Evolutionary conservation across 2,329 filamentous ascomycete genomes (phyloP), one percentile per base, ranked within the genome.

Genomic region (Dactylella cylindrospora): DNA sequence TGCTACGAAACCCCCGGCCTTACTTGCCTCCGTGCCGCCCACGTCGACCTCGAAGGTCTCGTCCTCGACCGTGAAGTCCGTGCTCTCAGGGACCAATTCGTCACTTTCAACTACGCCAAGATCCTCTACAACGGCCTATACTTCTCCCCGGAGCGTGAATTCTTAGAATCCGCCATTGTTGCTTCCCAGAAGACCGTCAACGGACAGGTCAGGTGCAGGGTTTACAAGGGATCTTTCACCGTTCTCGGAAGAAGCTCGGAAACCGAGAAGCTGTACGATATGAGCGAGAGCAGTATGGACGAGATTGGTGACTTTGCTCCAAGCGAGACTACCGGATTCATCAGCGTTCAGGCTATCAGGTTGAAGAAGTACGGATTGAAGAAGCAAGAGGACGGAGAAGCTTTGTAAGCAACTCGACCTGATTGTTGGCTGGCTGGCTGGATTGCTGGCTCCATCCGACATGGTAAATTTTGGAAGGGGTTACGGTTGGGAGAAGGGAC

Each of bases 1-100:
- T 90, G 86, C 78, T 90, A 90, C 77, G 87, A 90, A 70, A 79
- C 80, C 8, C 80, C 80, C 1, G 80, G 76, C 54, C 74, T 84
- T 32, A 80, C 77, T 29, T 76, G 76, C 69, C 78, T 82, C 35
- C 77, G 80, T 52, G 72, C 75, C 44, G 80, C 80, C 1, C 80
- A 83, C 72, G 71, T 84, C 66, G 81, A 84, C 70, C 74, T 83
- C 45, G 81, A 85, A 71, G 83, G 83, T 71, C 78, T 87, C 33
- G 81, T 84, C 59, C 76, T 87, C 72, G 84, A 86, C 72, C 78
- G 81, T 66, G 79, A 85, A 71, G 80, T 87, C 55, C 82, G 84
- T 67, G 78, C 81, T 65, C 78, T 87, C 46, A 82, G 84, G 68
- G 84, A 87, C 73, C 83, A 86, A 70, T 86, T 86, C 69, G 78